Evolutionary conservation across 169 alveolate genomes (phyloP).

Genomic region (Eimeria acervulina): DNA sequence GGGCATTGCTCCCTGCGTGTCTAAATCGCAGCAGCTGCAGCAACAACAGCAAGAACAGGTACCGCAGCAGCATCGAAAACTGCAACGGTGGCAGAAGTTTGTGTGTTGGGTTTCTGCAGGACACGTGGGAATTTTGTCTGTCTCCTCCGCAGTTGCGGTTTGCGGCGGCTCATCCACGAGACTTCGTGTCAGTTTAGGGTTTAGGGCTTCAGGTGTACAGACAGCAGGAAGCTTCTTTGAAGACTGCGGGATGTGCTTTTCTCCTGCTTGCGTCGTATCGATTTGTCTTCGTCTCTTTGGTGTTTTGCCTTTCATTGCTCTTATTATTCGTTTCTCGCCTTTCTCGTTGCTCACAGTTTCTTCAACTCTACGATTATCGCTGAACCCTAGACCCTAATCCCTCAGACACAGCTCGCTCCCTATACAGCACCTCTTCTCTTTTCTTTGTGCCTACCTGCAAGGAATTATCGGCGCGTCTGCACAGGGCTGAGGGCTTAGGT

Average conservation of each 20-base stretch:
- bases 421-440: not conserved
- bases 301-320: not conserved
- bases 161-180: slow-evolving; percentile 21
- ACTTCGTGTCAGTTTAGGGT: slow-evolving; percentile 30
- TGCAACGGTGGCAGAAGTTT: not conserved
- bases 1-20: too few relatives aligned
- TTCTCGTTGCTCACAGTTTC: not conserved
- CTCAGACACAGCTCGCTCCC: not conserved
- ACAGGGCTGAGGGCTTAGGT: not conserved
- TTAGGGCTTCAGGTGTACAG: not conserved
- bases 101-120: slow-evolving; percentile 19
- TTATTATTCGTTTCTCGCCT: not conserved
- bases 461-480: not conserved
- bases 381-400: not conserved
- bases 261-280: not conserved
- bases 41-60: too few relatives aligned
- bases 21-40: too few relatives aligned
- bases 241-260: not conserved
- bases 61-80: slow-evolving; percentile 12
- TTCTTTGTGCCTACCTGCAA: not conserved
- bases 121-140: slow-evolving; percentile 57
- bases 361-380: not conserved
- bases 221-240: not conserved
- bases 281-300: not conserved
- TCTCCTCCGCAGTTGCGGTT: slow-evolving; percentile 33